A percentile compares a stretch with the other conserved stretches of the same genome.
Conservation (phyloP, 2,329 filamentous ascomycete species). For the Helotiales sp. region DNA sequence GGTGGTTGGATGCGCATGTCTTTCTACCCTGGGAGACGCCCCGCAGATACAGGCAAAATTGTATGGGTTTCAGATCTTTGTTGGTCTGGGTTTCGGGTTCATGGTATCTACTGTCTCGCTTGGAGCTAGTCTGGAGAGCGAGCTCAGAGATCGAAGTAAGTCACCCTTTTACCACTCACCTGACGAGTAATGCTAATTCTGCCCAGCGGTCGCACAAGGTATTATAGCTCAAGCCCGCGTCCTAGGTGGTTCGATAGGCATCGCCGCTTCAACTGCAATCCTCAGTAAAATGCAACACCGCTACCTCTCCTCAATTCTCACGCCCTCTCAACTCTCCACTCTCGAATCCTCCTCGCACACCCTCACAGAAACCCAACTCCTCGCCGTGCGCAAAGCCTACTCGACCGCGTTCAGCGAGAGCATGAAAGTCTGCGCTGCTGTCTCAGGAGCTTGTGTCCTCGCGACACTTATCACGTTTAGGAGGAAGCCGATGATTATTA, state of each 20-base stretch:
- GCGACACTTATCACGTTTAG: slow-evolving; percentile 22
- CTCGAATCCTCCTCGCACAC: slow-evolving; percentile 10
- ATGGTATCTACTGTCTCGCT: slow-evolving; percentile 46
- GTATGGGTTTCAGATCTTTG: slow-evolving; percentile 60
- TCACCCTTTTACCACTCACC: not conserved
- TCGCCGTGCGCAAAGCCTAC: slow-evolving; percentile 29
- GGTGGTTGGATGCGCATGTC: slow-evolving; percentile 56
- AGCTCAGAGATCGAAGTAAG: slow-evolving; percentile 46
- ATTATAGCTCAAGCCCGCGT: slow-evolving; percentile 64
- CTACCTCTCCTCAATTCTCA: slow-evolving; percentile 18
- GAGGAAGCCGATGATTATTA: slow-evolving; percentile 16
- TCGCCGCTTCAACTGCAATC: slow-evolving; percentile 63
- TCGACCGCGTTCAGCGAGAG: slow-evolving; percentile 33
- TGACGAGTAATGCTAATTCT: not conserved
- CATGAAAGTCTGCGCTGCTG: slow-evolving; percentile 34
- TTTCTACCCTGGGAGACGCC: slow-evolving; percentile 46
- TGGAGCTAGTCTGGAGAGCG: slow-evolving; percentile 58
- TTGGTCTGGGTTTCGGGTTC: slow-evolving; percentile 64
- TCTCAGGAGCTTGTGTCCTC: slow-evolving; percentile 27
- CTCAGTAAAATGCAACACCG: slow-evolving; percentile 43
- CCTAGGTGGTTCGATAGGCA: slow-evolving; percentile 62
- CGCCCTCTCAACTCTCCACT: slow-evolving; percentile 18
- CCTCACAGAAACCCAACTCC: slow-evolving; percentile 23
- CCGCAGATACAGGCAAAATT: slow-evolving; percentile 21
- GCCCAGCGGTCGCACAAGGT: slow-evolving; percentile 59